Conservation (phyloP, 164 flowering plant species). For the Aristolochia fimbriata region DNA sequence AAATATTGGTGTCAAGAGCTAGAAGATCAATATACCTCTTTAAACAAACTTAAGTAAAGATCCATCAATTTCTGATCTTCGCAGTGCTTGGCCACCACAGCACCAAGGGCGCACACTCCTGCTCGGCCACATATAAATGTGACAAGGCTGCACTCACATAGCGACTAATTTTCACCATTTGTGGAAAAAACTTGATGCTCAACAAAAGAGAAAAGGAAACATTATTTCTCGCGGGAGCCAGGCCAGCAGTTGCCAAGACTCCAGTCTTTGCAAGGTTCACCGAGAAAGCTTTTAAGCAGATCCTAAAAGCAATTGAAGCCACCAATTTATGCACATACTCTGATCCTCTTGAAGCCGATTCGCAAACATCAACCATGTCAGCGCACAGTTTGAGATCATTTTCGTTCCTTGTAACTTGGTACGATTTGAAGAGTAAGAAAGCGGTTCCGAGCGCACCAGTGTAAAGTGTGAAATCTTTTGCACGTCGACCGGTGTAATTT, state of each 20-base stretch:
- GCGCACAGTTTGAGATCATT: conserved; percentile 39
- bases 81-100: conserved; percentile 49
- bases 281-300: neutral
- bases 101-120: conserved; percentile 83
- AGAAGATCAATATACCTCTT: conserved; percentile 27
- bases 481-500: conserved; percentile 23
- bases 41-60: conserved; percentile 46
- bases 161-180: neutral
- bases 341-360: conserved; percentile 30
- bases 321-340: conserved; percentile 17
- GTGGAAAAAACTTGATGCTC: neutral
- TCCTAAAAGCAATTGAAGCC: neutral
- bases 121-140: conserved; percentile 80
- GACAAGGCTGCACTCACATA: conserved; percentile 20
- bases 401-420: conserved; percentile 25
- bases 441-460: conserved; percentile 56
- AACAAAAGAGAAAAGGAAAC: neutral
- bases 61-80: conserved; percentile 29
- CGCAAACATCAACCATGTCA: conserved; percentile 45
- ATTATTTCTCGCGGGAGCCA: neutral
- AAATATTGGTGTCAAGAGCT: too few species aligned
- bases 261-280: neutral
- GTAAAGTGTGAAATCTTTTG: conserved; percentile 39
- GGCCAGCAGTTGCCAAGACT: too few species aligned
- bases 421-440: conserved; percentile 37